Evolutionary conservation across 345 rosid genomes (phyloP), one percentile per base, ranked within the genome.

Genomic region (Pugionium cornutum): DNA sequence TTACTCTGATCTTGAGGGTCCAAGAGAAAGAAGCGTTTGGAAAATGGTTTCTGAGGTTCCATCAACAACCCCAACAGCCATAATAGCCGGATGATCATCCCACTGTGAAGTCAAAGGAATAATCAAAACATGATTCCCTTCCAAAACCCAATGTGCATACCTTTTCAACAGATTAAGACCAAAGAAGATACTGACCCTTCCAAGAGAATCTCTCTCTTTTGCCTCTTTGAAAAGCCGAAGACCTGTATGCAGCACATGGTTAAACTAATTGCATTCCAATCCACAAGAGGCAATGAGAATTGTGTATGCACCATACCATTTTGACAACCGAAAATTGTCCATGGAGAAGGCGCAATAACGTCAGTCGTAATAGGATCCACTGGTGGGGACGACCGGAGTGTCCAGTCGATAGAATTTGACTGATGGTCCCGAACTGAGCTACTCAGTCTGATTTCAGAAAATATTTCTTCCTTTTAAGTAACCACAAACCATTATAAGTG

Each of bases 81-180:
- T 92, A 75, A 89, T 83, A 62, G 96, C 98, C 66, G 98, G 96
- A 83, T 92, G 95, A 78, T 89, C 98, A 53, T 86, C 91, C 98
- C 98, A 89, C 92, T 89, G 72, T 7, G 26, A 46, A 40, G 62
- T 45, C 26, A 30, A 58, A 68, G n/a, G 26, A 54, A 44, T 41
- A 18, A 63, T 57, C 10, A 43, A 56, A 63, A 43, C 47, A 39
- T 53, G 4, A 39, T 47, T 26, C 6, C 11, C 25, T 18, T 40
- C 44, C 4, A 50, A 67, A 66, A 45, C 9, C 32, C 48, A 29
- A 44, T 53, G 34, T 6, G 37, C 11, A 51, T 1, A 33, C 3
- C 4, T 4, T 57, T 28, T 31, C 53, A 58, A 49, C 28, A 51
- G 39, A 30, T 64, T 46, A 25, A 47, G 49, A 52, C 18, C 8